Percentiles rank a stretch among this genome's conserved stretches.
Conservation (phyloP, 2,329 filamentous ascomycete genomes). For the Ceratocystis colombiana region DNA sequence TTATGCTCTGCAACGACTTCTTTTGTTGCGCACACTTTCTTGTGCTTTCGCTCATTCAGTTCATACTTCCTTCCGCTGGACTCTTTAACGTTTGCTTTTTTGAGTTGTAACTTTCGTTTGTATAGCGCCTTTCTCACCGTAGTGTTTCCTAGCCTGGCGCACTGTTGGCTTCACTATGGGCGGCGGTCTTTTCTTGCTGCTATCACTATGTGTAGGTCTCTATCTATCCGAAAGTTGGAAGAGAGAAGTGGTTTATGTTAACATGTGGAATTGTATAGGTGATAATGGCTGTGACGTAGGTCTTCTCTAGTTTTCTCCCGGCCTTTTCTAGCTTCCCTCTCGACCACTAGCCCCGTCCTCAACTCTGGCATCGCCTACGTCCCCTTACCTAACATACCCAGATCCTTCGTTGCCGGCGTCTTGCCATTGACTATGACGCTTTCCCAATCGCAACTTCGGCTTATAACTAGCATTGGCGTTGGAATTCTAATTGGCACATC, state of each 20-base stretch:
- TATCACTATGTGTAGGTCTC: conserved; percentile 36
- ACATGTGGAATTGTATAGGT: conserved; percentile 33
- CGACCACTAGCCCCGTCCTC: conserved; percentile 15
- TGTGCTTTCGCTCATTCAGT: not conserved
- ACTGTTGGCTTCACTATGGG: conserved; percentile 30
- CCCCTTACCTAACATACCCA: conserved; percentile 34
- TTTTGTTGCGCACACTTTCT: not conserved
- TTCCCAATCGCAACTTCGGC: conserved; percentile 72
- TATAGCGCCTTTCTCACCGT: not conserved
- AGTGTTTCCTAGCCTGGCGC: not conserved
- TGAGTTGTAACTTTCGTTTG: not conserved
- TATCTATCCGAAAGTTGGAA: not conserved
- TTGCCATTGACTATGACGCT: conserved; percentile 82
- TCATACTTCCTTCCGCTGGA: not conserved
- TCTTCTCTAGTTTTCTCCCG: conserved; percentile 26
- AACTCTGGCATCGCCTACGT: conserved; percentile 24
- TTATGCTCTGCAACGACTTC: not conserved
- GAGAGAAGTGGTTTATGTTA: conserved; percentile 5
- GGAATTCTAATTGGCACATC: conserved; percentile 91
- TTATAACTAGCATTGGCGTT: conserved; percentile 86
- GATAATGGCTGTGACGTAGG: conserved; percentile 51
- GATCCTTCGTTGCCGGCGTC: conserved; percentile 87
- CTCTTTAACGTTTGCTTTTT: not conserved
- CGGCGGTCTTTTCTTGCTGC: conserved; percentile 35
- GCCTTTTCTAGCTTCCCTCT: conserved; percentile 25